Conservation (phyloP, 2,329 filamentous ascomycete genomes). For the Pochonia chlamydosporia region DNA sequence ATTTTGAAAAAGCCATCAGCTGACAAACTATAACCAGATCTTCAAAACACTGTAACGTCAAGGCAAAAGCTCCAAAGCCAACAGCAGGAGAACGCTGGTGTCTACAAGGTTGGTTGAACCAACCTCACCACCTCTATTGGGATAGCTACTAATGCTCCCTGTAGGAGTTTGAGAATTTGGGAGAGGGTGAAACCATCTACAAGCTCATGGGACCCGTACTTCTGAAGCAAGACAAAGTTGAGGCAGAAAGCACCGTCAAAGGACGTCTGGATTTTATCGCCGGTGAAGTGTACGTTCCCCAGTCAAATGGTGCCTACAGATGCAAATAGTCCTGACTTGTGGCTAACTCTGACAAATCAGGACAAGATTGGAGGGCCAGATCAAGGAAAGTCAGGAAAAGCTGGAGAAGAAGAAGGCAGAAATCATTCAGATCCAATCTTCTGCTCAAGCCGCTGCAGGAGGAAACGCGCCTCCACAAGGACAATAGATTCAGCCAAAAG, state of each 20-base stretch:
- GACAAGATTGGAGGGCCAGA: constrained; percentile 41
- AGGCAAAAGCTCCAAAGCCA: constrained; percentile 92
- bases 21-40: constrained; percentile 48
- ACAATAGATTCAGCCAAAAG: constrained; percentile 6
- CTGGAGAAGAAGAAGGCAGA: constrained; percentile 54
- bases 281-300: constrained; percentile 75
- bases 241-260: constrained; percentile 87
- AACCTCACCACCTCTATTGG: background rate
- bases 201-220: constrained; percentile 91
- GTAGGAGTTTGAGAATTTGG: constrained; percentile 75
- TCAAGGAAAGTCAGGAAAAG: constrained; percentile 50
- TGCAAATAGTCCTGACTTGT: background rate
- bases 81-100: constrained; percentile 84
- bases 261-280: constrained; percentile 87
- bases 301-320: background rate
- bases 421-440: constrained; percentile 51
- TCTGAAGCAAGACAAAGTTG: constrained; percentile 87
- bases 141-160: background rate
- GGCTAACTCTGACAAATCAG: constrained; percentile 19
- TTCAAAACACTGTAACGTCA: constrained; percentile 69
- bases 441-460: constrained; percentile 36
- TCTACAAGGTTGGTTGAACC: constrained; percentile 59
- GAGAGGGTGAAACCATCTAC: constrained; percentile 85
- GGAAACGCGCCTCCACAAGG: constrained; percentile 24
- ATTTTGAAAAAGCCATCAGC: background rate